Base-by-base conservation (phyloP, 441 rosid genomes). In the Pelargonium australe region DNA sequence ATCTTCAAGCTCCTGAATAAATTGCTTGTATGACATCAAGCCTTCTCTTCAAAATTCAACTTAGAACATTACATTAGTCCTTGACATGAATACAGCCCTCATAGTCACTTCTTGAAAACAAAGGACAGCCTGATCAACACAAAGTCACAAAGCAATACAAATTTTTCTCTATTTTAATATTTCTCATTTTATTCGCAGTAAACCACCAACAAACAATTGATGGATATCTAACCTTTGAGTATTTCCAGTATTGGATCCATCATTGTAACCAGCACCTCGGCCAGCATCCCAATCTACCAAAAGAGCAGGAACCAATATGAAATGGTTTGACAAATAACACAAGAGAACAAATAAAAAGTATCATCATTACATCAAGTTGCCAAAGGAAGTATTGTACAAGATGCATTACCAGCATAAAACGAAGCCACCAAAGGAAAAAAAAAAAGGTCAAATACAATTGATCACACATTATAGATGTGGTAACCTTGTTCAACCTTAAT, bases 1-100 rank as follows among this genome's bases (percentile, higher is more conserved):
- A 85, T 95, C 99, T 86, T 95, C 99, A 81, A 95, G 90, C 85
- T 90, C 99, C 83, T 90, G 98, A 73, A 95, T 95, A 76, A 95
- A 95, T 76, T 92, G 98, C 88, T 95, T 95, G 89, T 95, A 95
- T 45, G 98, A 87, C 99, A 95, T 92, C 84, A 95, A 82, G 70
- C 99, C 98, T 76, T 92, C 99, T 79, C 99, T 95, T 93, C 65
- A 75, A 68, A 34, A 69, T 65, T 44, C 68, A 25, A 70, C 47
- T 72, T 12, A 45, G 40, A 61, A 69, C 37, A 73, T 74, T 60
- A 77, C 10, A 57, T 63, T 19, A 51, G 62, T 12, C 31, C 57
- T 6, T 19, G 28, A 47, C 66, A 70, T 7, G 44, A 62, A 70
- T 55, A 8, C 68, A 43, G 16, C 60, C 8, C 60, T 16, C 14